Base-by-base conservation (phyloP, 768 basidiomycete species). In the Xerocomellus amylosporus region DNA sequence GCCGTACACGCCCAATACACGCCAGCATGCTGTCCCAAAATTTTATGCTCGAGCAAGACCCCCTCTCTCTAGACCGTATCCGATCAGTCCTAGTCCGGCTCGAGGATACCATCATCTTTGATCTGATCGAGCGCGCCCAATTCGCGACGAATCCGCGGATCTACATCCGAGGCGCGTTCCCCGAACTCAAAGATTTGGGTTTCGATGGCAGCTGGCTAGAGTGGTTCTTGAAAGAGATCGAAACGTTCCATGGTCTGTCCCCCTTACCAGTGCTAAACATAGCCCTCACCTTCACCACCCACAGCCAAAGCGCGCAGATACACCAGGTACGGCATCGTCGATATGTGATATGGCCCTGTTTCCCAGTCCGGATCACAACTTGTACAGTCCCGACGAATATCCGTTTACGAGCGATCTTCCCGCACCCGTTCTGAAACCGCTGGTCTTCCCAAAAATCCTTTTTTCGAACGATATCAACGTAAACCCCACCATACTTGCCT, bases 91-190 rank as follows among this genome's bases (percentile, higher is more conserved):
- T 99, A 15, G 85, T 80, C 58, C 83, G 97, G 26, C 83, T 99
- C 22, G 97, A 99, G 69, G 97, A 99, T 64, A 99, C 96, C 20
- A 98, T 99, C 76, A 98, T 98, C 71, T 99, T 99, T 71, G 86
- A 83, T 46, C 81, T 98, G 53, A 99, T 99, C 64, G 97, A 99
- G 70, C 84, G 97, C 17, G 96, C 95, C 0, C 96, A 98, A 69
- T 99, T 98, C 66, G 93, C 93, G 0, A 88, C 92, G 68, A 98
- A 98, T 67, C 85, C 89, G 20, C 82, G 80, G 56, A 95, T 97
- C 54, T 99, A 99, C 74, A 77, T 85, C 49, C 79, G 79, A 15
- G 89, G 86, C 22, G 86, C 81, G 2, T 91, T 98, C 73, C 71
- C 84, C 34, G 90, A 95, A 71, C 79, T 97, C 39, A 78, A 77